Evolutionary conservation across 305 asterid genomes (phyloP), one percentile per base, ranked within the genome.

Genomic region (Ilex paraguariensis): DNA sequence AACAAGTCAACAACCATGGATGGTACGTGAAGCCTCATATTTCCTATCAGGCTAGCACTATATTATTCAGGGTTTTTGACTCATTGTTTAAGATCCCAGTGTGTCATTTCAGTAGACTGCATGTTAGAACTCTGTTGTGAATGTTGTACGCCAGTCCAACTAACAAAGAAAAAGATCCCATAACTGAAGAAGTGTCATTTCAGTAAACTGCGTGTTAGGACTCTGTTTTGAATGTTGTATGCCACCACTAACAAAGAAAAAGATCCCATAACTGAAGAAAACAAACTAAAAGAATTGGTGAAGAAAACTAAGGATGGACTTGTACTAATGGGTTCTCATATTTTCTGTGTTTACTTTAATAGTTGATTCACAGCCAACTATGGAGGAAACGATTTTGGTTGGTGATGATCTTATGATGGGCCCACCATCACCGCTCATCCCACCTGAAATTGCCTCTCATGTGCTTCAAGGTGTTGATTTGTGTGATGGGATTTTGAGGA

Each of bases 351-450:
- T 14, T 62, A 48, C 3, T 30, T 21, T 30, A 67, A 10, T 67
- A 90, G 97, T 90, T 21, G 99, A 94, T 80, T 81, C 99, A 31
- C 84, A 90, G 83, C 95, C 83, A 56, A 74, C 83, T 11, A 86
- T 90, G 95, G 99, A 93, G 86, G 99, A 93, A 75, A 93, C 95
- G 50, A 84, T 90, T 70, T 80, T 93, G 77, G 96, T 93, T 74
- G 99, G 96, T 65, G 97, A 93, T 84, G 97, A 93, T 79, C 84
- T 93, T 70, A 93, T 93, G 99, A 75, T 78, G 90, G 97, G 96
- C 16, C 99, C 91, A 5, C 96, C 97, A 49, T 88, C 97, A 31
- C 99, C 95, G 3, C 42, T 90, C 62, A 84, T 94, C 72, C 97
- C 99, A 56, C 95, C 96, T 48, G 97, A 94, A 77, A 94, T 90